Evolutionary conservation across 176 grass and related monocot species (phyloP), one percentile per base, ranked within the genome.

Genomic region (Hsuehochloa calcarea): DNA sequence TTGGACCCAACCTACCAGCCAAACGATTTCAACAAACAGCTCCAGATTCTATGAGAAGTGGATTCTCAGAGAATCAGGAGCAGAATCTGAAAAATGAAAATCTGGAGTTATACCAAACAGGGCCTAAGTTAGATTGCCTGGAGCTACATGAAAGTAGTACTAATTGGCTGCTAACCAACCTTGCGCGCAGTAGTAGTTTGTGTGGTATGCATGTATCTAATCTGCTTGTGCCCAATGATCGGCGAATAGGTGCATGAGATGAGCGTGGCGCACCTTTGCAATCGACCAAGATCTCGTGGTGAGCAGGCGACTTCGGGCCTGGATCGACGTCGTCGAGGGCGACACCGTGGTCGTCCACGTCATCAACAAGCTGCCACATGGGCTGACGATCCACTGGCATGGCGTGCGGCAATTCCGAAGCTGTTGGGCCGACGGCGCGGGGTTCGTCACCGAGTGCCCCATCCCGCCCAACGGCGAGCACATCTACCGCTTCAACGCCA

Each of bases 381-480:
- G 67, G 22, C 9, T 84, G 7, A 84, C 85, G 3, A 44, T 87
- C 27, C 85, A 87, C 61, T 87, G 85, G 88, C 79, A 90, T 27
- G 88, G 88, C 37, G 69, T 91, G 1, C 69, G 50, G 12, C 74
- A 87, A 68, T 6, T 78, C 0, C 22, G 60, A 0, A 84, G 77
- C 61, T 73, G 72, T 14, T 87, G 89, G 89, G 34, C 85, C 3
- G 89, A 91, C 38, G 89, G 89, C 15, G 85, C 85, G 0, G 68
- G 67, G 0, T 75, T 75, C 51, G 81, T 91, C 1, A 84, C 85
- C 3, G 74, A 91, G 34, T 91, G 89, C 41, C 89, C 85, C 11
- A 80, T 91, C 59, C 38, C 46, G 1, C 64, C 83, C 15, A 56
- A 37, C 5, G 13, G 25, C 14, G 19, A 80, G 15, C 75, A 25